Evolutionary conservation across 2,329 filamentous ascomycete genomes (phyloP), one percentile per base, ranked within the genome.

Genomic region (Aspergillus luchuensis): DNA sequence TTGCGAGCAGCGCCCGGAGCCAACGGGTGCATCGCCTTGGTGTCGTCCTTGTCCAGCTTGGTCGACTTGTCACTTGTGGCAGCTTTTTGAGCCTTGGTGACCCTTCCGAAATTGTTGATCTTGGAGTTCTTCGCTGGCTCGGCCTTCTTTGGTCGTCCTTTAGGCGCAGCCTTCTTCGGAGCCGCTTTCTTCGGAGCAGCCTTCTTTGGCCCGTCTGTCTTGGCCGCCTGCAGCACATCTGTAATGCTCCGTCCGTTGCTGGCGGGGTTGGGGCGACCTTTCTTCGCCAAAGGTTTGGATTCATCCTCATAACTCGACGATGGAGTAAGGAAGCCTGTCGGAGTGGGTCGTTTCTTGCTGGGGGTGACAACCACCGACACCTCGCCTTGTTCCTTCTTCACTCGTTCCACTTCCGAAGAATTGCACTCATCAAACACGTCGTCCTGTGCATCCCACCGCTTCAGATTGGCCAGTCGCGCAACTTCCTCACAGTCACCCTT

Each of bases 401-500:
- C 72, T 38, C 73, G 72, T 63, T 82, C 80, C 19, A 79, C 72
- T 38, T 83, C 80, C 25, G 77, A 77, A 2, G 74, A 69, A n/a
- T 75, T 73, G 68, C 81, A 79, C 57, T 80, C 76, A 58, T 79
- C 73, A 41, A 78, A 78, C 13, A 77, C 67, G 8, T 78, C 75
- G 8, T 75, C 71, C 6, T 70, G 66, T 59, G 87, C 84, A 64
- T 87, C 78, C 85, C 85, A 88, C 61, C 78, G 79, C 56, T 81
- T 81, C 75, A 88, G 77, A 21, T 85, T 85, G 15, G 88, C 90
- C 41, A 92, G 81, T 52, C 84, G 84, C 19, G 95, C 95, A 41
- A 99, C 89, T 65, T 92, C 88, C 73, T 99, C 95, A 72, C 91
- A 95, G 69, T 90, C 90, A 19, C 92, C 93, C 66, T 87, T 88